Evolutionary conservation across 2,329 filamentous ascomycete genomes (phyloP).

Genomic region (Akanthomyces uredinophilus): DNA sequence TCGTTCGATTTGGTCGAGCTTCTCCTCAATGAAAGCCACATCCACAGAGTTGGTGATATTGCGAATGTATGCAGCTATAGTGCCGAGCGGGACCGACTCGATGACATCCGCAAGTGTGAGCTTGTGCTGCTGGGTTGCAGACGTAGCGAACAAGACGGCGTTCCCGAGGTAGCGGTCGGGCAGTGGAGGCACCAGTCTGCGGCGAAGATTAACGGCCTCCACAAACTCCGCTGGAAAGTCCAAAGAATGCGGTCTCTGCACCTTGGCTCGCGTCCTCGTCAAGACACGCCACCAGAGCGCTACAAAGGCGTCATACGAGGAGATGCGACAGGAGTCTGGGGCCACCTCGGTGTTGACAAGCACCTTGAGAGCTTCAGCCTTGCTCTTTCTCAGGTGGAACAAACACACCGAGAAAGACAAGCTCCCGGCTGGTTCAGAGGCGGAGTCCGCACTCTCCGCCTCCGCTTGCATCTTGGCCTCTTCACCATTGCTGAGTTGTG

Average conservation of each 20-base stretch:
- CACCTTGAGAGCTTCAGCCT: background rate
- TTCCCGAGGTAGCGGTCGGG: background rate
- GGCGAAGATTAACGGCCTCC: background rate
- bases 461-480: background rate
- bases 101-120: background rate
- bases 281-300: background rate
- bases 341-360: background rate
- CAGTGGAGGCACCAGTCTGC: background rate
- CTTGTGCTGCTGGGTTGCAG: background rate
- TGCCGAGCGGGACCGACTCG: background rate
- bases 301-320: background rate
- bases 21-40: background rate
- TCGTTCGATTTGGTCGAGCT: background rate
- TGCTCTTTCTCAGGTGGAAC: background rate
- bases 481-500: background rate
- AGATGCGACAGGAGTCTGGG: background rate
- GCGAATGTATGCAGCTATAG: background rate
- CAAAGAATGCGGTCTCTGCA: too few relatives aligned
- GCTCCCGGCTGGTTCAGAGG: background rate
- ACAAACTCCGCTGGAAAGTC: background rate
- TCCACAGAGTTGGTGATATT: background rate
- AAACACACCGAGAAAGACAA: background rate
- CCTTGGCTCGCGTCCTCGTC: background rate
- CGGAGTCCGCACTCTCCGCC: background rate
- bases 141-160: background rate